Evolutionary conservation across 257 asterid genomes (phyloP).

Genomic region (Linderniella brevidens): DNA sequence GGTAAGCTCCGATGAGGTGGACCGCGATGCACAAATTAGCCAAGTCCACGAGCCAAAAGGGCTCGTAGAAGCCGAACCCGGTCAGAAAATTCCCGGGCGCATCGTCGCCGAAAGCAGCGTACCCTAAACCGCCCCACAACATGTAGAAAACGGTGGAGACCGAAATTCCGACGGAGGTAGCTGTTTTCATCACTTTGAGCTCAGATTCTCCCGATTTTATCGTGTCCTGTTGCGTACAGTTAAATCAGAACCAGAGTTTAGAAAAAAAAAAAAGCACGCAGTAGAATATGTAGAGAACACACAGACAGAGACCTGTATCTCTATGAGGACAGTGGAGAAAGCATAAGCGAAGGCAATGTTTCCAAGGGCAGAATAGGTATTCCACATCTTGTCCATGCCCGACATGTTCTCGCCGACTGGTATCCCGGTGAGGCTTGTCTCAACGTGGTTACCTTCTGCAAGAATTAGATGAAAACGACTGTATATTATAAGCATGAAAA

Average conservation of each 20-base stretch:
- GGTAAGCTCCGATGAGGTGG: slow-evolving; percentile 19
- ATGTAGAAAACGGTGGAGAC: slow-evolving; percentile 36
- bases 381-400: slow-evolving; percentile 59
- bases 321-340: slow-evolving; percentile 76
- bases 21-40: slow-evolving; percentile 47
- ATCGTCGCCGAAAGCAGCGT: slow-evolving; percentile 55
- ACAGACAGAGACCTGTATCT: slow-evolving; percentile 41
- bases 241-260: too few relatives aligned
- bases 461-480: too few relatives aligned
- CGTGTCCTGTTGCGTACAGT: too few relatives aligned
- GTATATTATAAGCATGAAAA: neutral
- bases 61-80: slow-evolving; percentile 67
- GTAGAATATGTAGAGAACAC: too few relatives aligned
- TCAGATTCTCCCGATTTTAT: too few relatives aligned
- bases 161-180: slow-evolving; percentile 20
- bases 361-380: slow-evolving; percentile 61
- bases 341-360: slow-evolving; percentile 95
- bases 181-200: slow-evolving; percentile 27
- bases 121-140: slow-evolving; percentile 46
- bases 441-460: slow-evolving; percentile 32
- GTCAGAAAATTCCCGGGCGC: slow-evolving; percentile 73
- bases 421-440: slow-evolving; percentile 50
- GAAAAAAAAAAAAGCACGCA: too few relatives aligned
- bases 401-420: slow-evolving; percentile 59
- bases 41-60: slow-evolving; percentile 45